A percentile compares a stretch with the other conserved stretches of the same genome.
Evolutionary conservation across 768 basidiomycete genomes (phyloP).

Genomic region (Scleroderma citrinum): DNA sequence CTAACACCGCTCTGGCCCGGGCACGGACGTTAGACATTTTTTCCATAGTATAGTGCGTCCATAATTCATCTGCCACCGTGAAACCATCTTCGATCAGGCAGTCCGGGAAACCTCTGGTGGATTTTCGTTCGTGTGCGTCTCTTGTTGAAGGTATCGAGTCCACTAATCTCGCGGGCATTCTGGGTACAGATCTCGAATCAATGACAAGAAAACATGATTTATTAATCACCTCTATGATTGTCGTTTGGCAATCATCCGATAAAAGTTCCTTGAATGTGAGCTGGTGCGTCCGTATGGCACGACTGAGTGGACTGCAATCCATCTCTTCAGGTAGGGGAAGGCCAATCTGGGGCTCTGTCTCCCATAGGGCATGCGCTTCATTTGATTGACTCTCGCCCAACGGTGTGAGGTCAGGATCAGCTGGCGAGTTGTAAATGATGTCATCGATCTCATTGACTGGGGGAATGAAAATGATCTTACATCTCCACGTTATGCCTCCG

Average conservation of each 20-base stretch:
- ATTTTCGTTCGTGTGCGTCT: conserved; percentile 49
- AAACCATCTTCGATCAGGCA: conserved; percentile 54
- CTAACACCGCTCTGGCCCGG: conserved; percentile 48
- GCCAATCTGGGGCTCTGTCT: conserved; percentile 31
- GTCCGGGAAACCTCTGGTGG: conserved; percentile 36
- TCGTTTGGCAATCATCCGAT: conserved; percentile 25
- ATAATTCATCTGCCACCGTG: conserved; percentile 57
- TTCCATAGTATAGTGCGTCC: conserved; percentile 40
- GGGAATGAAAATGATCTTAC: conserved; percentile 36
- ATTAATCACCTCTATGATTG: conserved; percentile 50
- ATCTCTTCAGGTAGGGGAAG: conserved; percentile 50
- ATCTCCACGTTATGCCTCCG: conserved; percentile 65
- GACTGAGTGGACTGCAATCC: conserved; percentile 59
- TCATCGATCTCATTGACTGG: too few relatives aligned
- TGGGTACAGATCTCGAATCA: conserved; percentile 16
- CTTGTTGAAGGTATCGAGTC: conserved; percentile 67
- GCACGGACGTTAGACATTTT: conserved; percentile 39
- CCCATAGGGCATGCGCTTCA: conserved; percentile 42
- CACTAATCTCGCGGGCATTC: conserved; percentile 63
- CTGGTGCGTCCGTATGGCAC: conserved; percentile 53
- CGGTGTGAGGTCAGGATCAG: conserved; percentile 60
- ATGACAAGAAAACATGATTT: conserved; percentile 24
- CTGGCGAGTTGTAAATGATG: conserved; percentile 25
- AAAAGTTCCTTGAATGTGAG: conserved; percentile 43
- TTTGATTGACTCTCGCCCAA: conserved; percentile 53